Evolutionary conservation across 805 yeast species (phyloP).

Genomic region (Kluyveromyces wickerhamii): DNA sequence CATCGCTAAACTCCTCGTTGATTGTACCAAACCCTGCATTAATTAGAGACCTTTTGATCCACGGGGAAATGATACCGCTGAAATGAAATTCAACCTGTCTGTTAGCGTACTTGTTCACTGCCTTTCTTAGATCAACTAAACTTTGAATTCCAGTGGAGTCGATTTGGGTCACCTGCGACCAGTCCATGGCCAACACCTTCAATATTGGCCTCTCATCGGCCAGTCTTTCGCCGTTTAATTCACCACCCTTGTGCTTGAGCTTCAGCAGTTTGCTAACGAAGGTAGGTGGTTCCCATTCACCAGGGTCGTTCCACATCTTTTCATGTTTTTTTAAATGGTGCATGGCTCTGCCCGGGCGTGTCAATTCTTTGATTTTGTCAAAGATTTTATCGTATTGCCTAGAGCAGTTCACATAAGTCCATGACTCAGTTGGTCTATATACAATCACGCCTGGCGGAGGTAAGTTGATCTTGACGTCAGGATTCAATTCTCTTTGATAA

Average conservation of each 20-base stretch:
- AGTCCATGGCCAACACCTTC: constrained; percentile 70
- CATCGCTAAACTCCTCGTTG: constrained; percentile 32
- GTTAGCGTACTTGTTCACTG: constrained; percentile 66
- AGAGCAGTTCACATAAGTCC: constrained; percentile 75
- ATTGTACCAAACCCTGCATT: constrained; percentile 71
- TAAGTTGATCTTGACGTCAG: constrained; percentile 48
- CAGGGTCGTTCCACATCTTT: constrained; percentile 90
- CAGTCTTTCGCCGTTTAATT: constrained; percentile 14
- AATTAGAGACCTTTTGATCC: constrained; percentile 74
- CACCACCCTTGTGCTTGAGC: constrained; percentile 18
- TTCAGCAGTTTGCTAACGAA: constrained; percentile 16
- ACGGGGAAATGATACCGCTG: constrained; percentile 74
- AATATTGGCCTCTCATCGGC: constrained; percentile 56
- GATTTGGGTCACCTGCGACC: constrained; percentile 63
- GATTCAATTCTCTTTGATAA: constrained; percentile 41
- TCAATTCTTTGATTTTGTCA: constrained; percentile 54
- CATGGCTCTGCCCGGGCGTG: constrained; percentile 51
- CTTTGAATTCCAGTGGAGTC: constrained; percentile 79
- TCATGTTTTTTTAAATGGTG: constrained; percentile 35
- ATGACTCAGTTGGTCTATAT: constrained; percentile 73
- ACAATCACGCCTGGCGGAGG: constrained; percentile 92
- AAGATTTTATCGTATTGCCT: constrained; percentile 60
- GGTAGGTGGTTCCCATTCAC: constrained; percentile 39
- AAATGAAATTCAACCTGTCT: constrained; percentile 85
- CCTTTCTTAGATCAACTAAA: constrained; percentile 65